phyloP scores from a whole-genome alignment of 768 basidiomycete species.

The Mycena capillaripes region DNA sequence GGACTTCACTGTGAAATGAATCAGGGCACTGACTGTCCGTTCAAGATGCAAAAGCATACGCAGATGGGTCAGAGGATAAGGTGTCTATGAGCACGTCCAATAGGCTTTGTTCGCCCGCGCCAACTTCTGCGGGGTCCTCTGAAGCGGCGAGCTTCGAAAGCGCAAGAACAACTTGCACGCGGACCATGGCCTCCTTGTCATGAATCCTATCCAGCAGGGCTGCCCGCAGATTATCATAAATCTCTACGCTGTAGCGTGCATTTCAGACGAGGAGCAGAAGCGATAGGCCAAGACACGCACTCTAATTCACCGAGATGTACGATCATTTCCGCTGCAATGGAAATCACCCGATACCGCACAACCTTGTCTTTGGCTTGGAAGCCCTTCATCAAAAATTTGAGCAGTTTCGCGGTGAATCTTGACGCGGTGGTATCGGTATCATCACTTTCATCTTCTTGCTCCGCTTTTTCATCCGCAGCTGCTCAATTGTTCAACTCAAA shows the following conservation, averaged over 20 bases:
- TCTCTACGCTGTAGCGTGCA: constrained; percentile 71
- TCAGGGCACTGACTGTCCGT: neutral
- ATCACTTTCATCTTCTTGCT: constrained; percentile 48
- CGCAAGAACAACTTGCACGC: constrained; percentile 85
- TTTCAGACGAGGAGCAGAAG: constrained; percentile 8
- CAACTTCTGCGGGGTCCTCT: constrained; percentile 72
- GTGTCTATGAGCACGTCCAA: constrained; percentile 76
- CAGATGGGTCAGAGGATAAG: constrained; percentile 78
- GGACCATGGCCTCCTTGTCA: constrained; percentile 85
- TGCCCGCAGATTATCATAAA: constrained; percentile 73
- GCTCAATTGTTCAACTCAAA: neutral
- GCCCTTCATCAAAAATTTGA: constrained; percentile 80
- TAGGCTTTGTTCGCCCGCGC: constrained; percentile 64
- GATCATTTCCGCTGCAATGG: constrained; percentile 85
- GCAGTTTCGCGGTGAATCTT: constrained; percentile 75
- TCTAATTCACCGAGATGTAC: constrained; percentile 87
- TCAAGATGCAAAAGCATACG: constrained; percentile 62
- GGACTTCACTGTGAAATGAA: constrained; percentile 78
- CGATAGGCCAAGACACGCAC: constrained; percentile 62
- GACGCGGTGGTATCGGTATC: constrained; percentile 74
- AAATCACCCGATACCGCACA: constrained; percentile 84
- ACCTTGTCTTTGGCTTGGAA: constrained; percentile 90
- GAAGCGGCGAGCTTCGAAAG: constrained; percentile 82
- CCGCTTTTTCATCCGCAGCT: constrained; percentile 58
- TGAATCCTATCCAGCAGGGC: constrained; percentile 78